phyloP scores from a whole-genome alignment of 306 rosid genomes.

The Quercus cerris region DNA sequence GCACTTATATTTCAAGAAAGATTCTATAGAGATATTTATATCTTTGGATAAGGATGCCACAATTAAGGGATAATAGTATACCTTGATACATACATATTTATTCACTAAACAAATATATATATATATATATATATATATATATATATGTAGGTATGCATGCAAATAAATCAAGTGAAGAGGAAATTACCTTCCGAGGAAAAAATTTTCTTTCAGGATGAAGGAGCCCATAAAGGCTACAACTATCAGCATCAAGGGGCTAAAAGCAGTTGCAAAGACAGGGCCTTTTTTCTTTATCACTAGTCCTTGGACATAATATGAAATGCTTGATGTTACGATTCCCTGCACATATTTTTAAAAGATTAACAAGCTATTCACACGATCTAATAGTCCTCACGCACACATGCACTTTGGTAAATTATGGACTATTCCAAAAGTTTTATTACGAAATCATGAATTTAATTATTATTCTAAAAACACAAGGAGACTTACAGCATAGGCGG shows the following conservation, averaged over 20 bases:
- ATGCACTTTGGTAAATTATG: not conserved
- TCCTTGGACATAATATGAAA: constrained; percentile 83
- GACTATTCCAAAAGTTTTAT: too few relatives aligned
- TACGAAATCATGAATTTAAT: too few relatives aligned
- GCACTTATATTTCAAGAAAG: too few relatives aligned
- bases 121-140: too few relatives aligned
- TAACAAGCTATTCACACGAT: not conserved
- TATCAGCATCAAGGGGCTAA: constrained; percentile 96
- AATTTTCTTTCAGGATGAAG: constrained; percentile 63
- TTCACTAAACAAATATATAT: too few relatives aligned
- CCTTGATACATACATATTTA: too few relatives aligned
- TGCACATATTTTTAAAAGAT: not conserved
- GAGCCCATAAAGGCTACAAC: constrained; percentile 82
- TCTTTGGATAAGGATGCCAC: not conserved
- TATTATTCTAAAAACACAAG: not conserved
- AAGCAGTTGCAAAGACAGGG: constrained; percentile 90
- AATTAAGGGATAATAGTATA: too few relatives aligned
- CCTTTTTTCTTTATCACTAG: constrained; percentile 77
- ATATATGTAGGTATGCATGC: not conserved
- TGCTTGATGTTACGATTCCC: constrained; percentile 86
- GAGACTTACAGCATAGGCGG: constrained; percentile 80
- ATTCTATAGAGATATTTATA: not conserved
- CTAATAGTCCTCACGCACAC: not conserved
- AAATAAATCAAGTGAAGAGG: not conserved
- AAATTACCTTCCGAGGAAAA: constrained; percentile 80